A percentile compares a stretch with the other conserved stretches of the same genome.
Conservation (phyloP, 2,329 filamentous ascomycete genomes). For the Pyrenochaeta sp. region DNA sequence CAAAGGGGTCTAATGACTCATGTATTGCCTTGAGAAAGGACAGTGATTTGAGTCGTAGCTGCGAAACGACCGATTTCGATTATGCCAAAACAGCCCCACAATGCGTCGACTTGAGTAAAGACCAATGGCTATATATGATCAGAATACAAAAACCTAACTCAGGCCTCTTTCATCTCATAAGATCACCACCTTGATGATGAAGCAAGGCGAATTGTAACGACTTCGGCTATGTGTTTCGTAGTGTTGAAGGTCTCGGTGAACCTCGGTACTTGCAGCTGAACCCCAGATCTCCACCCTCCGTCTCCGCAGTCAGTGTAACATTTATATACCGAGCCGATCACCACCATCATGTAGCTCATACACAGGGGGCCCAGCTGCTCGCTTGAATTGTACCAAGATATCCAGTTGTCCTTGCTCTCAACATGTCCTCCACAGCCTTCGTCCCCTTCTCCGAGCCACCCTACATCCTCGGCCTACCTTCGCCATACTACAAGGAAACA, state of each 20-base stretch:
- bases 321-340: constrained; percentile 13
- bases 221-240: background rate
- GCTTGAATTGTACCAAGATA: background rate
- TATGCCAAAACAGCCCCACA: background rate
- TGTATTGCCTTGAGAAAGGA: background rate
- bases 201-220: background rate
- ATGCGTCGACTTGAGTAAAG: background rate
- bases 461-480: constrained; percentile 74
- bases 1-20: background rate
- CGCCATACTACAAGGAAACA: constrained; percentile 73
- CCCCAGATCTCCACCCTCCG: constrained; percentile 13
- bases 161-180: background rate
- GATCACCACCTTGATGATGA: background rate
- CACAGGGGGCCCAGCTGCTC: constrained; percentile 5
- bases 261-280: constrained; percentile 11
- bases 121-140: background rate
- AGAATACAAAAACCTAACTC: background rate
- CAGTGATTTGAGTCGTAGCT: background rate
- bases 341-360: constrained; percentile 2
- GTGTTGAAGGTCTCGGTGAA: background rate
- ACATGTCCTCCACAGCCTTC: constrained; percentile 42
- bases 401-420: constrained; percentile 1
- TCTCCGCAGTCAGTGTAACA: constrained; percentile 4
- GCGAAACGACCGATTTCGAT: background rate
- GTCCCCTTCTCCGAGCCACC: constrained; percentile 78